Conservation (phyloP, 1,284 basidiomycete genomes). For the Waitea zeae region DNA sequence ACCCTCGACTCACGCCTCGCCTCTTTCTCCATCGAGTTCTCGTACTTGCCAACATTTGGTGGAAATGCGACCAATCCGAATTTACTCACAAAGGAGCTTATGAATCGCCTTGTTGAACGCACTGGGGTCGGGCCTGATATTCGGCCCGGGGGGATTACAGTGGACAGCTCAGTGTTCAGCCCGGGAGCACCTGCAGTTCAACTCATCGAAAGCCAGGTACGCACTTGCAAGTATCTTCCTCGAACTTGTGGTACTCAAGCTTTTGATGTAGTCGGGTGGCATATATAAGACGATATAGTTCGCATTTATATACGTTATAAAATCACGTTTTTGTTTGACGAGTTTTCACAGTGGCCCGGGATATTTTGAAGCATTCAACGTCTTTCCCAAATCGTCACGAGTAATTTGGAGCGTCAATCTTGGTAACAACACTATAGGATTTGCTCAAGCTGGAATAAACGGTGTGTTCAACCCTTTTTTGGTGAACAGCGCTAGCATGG, state of each 20-base stretch:
- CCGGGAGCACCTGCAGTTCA: constrained; percentile 12
- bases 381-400: constrained; percentile 15
- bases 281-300: constrained; percentile 16
- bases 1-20: constrained; percentile 14
- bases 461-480: too few species aligned
- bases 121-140: constrained; percentile 16
- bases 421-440: constrained; percentile 16
- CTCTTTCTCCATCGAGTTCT: constrained; percentile 17
- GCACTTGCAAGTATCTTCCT: constrained; percentile 2
- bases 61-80: constrained; percentile 17
- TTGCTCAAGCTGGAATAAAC: constrained; percentile 14
- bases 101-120: constrained; percentile 15
- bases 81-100: constrained; percentile 13
- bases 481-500: too few species aligned
- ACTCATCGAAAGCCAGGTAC: constrained; percentile 13
- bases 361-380: constrained; percentile 13
- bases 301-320: constrained; percentile 2
- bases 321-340: neutral
- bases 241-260: neutral
- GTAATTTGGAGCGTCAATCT: constrained; percentile 17
- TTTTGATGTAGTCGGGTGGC: constrained; percentile 12
- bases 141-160: constrained; percentile 18
- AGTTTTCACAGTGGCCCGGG: constrained; percentile 12
- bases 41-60: constrained; percentile 15
- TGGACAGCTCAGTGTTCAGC: constrained; percentile 17